These are phyloP conservation scores for Sphaceloma murrayae DNA, from an alignment of 2,329 filamentous ascomycete species.

Conservation along the genomic window DNA sequence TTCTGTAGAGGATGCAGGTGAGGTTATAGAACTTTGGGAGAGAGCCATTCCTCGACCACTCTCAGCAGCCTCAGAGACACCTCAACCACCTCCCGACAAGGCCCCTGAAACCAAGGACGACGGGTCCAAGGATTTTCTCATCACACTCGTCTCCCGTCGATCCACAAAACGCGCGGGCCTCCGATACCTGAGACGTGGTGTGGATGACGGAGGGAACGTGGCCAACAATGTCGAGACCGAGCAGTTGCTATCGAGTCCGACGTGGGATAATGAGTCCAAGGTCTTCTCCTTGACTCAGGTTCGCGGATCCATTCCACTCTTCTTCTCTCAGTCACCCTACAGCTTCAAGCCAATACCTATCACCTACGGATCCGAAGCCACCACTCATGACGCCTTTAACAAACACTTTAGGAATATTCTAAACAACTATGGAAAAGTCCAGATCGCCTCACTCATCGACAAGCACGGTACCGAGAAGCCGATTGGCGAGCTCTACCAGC, in stretches of 20 bases:
- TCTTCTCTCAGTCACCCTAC: slow-evolving; percentile 91
- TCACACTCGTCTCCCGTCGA: slow-evolving; percentile 87
- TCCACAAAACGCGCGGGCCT: slow-evolving; percentile 79
- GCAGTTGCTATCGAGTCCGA: slow-evolving; percentile 69
- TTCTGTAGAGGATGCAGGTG: slow-evolving; percentile 20
- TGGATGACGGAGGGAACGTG: slow-evolving; percentile 79
- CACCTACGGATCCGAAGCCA: slow-evolving; percentile 67
- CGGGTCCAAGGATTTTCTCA: slow-evolving; percentile 46
- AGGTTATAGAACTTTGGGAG: slow-evolving; percentile 20
- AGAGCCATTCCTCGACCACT: slow-evolving; percentile 8
- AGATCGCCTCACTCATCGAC: slow-evolving; percentile 78
- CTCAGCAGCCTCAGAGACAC: not conserved
- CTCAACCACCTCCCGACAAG: slow-evolving; percentile 16
- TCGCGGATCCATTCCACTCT: slow-evolving; percentile 84
- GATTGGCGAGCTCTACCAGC: slow-evolving; percentile 66
- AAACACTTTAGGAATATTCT: slow-evolving; percentile 66
- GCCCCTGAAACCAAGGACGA: slow-evolving; percentile 16
- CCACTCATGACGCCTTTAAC: slow-evolving; percentile 68
- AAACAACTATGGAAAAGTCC: slow-evolving; percentile 63
- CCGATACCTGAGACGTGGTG: slow-evolving; percentile 78
- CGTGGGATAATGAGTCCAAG: slow-evolving; percentile 53
- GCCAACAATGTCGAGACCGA: slow-evolving; percentile 94
- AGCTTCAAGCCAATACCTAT: slow-evolving; percentile 80
- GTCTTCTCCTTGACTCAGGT: slow-evolving; percentile 79
- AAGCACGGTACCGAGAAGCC: slow-evolving; percentile 73